A percentile compares a stretch with the other conserved stretches of the same genome.
Evolutionary conservation across 306 rosid genomes (phyloP).

Genomic region (Prunus mongolica): DNA sequence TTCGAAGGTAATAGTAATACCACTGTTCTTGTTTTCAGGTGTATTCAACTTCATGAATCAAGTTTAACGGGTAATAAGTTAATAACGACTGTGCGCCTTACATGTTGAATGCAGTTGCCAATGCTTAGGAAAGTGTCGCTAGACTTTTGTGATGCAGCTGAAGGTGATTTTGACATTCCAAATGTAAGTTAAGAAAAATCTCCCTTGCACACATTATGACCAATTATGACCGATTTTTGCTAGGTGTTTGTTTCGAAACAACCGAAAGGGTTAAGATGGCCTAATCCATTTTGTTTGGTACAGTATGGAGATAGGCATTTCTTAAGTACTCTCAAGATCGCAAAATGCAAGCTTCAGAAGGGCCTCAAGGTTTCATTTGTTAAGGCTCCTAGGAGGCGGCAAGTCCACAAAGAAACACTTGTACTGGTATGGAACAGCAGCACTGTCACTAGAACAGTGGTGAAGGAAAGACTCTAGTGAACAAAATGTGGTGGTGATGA

Average conservation of each 20-base stretch:
- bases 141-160: constrained; percentile 75
- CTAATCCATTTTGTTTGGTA: constrained; percentile 15
- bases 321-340: constrained; percentile 55
- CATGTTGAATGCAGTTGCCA: constrained; percentile 48
- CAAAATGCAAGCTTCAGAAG: constrained; percentile 53
- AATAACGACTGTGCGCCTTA: constrained; percentile 6
- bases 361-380: constrained; percentile 27
- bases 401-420: constrained; percentile 63
- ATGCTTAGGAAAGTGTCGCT: constrained; percentile 66
- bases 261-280: neutral
- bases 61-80: constrained; percentile 6
- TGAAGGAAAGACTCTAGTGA: constrained; percentile 57
- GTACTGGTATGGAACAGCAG: constrained; percentile 59
- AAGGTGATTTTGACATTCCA: constrained; percentile 70
- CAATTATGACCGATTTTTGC: neutral
- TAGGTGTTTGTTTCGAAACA: neutral
- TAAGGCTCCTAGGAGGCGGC: constrained; percentile 27
- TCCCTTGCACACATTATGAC: neutral
- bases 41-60: constrained; percentile 13
- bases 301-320: constrained; percentile 42
- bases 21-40: neutral
- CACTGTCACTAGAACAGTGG: constrained; percentile 43
- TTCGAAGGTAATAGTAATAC: constrained; percentile 43
- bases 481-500: neutral
- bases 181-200: constrained; percentile 39